Percentiles rank a stretch among this genome's conserved stretches.
Conservation (phyloP, 331 rosid genomes). For the Phaseolus coccineus region DNA sequence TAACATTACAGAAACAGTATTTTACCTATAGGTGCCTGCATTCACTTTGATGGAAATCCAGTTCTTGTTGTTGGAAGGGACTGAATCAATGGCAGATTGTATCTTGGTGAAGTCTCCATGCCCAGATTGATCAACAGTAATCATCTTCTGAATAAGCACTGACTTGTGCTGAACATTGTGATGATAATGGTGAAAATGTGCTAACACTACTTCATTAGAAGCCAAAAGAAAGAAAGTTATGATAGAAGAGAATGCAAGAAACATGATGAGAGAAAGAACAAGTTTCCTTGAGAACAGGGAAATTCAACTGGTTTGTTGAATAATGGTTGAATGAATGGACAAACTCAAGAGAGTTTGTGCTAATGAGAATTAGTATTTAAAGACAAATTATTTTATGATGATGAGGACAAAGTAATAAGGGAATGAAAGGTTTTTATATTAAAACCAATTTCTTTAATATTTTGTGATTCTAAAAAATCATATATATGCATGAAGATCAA, state of each 20-base stretch:
- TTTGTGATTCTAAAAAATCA: neutral
- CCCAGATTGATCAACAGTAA: slow-evolving; percentile 58
- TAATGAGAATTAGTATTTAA: neutral
- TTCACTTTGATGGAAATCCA: slow-evolving; percentile 67
- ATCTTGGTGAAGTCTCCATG: slow-evolving; percentile 59
- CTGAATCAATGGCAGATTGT: slow-evolving; percentile 77
- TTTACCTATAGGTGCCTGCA: slow-evolving; percentile 67
- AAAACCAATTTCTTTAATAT: neutral
- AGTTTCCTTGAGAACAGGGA: too few relatives aligned
- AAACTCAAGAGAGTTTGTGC: neutral
- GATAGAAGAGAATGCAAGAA: neutral
- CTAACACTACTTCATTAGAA: too few relatives aligned
- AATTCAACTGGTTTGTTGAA: too few relatives aligned
- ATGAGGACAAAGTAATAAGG: neutral
- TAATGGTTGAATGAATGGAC: too few relatives aligned
- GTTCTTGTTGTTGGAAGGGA: slow-evolving; percentile 58
- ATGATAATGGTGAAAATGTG: too few relatives aligned
- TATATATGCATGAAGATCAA: neutral
- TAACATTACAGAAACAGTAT: too few relatives aligned
- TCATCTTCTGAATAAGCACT: neutral
- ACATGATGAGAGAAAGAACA: neutral
- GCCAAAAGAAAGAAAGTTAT: neutral
- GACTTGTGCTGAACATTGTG: neutral
- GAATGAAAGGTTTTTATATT: neutral
- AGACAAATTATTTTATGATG: neutral